Evolutionary conservation across 2,329 filamentous ascomycete species (phyloP), one percentile per base, ranked within the genome.

Genomic region (Fusarium illudens): DNA sequence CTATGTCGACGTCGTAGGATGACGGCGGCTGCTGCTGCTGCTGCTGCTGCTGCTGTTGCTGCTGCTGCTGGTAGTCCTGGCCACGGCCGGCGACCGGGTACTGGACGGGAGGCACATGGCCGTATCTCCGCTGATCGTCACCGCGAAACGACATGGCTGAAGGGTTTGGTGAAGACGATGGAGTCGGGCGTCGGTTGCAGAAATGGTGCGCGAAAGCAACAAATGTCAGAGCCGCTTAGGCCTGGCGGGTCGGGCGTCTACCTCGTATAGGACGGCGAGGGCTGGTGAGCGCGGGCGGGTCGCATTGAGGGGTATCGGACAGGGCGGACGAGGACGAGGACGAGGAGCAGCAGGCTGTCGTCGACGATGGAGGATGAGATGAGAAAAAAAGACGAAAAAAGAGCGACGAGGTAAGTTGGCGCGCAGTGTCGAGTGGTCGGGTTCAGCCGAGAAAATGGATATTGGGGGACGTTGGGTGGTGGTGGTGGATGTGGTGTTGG

Each of bases 51-150:
- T 71, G 71, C 34, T 73, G 68, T n/a, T 67, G 67, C 19, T 72
- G 62, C 60, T 80, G 79, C 42, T 81, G 78, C 42, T 75, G 72
- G 53, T 72, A 71, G 27, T 75, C 71, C 52, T 73, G 72, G 42
- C 73, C 73, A 50, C 74, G 81, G 62, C 78, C 77, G 49, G 83
- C 80, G 67, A 87, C 80, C 15, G 86, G 84, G 71, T 90, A 90
- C 75, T 89, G 88, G 29, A 88, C 87, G 15, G 88, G 89, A 65
- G 89, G 88, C 51, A 90, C 80, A 79, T 90, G 87, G 79, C 88
- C 88, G 73, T 90, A 90, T 46, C 88, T 86, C 77, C 86, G 84
- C 75, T 87, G 86, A 73, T 86, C 84, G 71, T 89, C 86, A 73
- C 86, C 85, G 74, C 85, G 83, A 75, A 90, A 90, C 58, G 88